Evolutionary conservation across 148 eudicot genomes (phyloP).

Genomic region (Drosera capensis): DNA sequence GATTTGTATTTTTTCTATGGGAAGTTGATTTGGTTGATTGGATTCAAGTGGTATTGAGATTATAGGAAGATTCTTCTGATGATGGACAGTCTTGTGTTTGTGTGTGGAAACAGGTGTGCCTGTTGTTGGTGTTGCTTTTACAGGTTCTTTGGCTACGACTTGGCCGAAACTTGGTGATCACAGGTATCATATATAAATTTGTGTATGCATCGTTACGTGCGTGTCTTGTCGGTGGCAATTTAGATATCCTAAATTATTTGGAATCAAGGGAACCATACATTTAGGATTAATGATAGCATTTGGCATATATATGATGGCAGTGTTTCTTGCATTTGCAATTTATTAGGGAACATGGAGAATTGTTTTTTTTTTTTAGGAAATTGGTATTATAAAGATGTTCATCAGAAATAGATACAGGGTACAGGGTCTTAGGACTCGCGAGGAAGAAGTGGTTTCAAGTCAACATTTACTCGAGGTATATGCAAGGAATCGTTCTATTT

Average conservation of each 20-base stretch:
- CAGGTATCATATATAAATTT: conserved; percentile 27
- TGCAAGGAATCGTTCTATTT: no score
- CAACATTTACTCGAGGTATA: conserved; percentile 69
- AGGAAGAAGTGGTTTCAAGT: conserved; percentile 88
- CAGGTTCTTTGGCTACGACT: conserved; percentile 64
- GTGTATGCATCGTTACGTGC: background rate
- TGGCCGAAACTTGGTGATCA: conserved; percentile 77
- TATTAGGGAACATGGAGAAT: no score
- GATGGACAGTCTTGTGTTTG: background rate
- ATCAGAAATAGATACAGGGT: no score
- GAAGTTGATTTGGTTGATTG: background rate
- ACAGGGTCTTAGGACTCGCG: conserved; percentile 85
- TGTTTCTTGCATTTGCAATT: background rate
- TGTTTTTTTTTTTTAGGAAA: no score
- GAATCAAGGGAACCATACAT: no score
- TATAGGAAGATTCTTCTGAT: background rate
- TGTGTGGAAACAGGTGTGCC: conserved; percentile 34
- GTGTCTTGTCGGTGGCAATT: background rate
- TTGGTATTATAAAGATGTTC: no score
- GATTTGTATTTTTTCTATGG: no score
- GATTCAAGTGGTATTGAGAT: background rate
- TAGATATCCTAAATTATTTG: background rate
- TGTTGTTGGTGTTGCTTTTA: conserved; percentile 79
- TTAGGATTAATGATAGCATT: background rate
- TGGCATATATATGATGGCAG: background rate